Evolutionary conservation across 352 stramenopile genomes (phyloP), one percentile per base, ranked within the genome.

Genomic region (Phytophthora lateralis): DNA sequence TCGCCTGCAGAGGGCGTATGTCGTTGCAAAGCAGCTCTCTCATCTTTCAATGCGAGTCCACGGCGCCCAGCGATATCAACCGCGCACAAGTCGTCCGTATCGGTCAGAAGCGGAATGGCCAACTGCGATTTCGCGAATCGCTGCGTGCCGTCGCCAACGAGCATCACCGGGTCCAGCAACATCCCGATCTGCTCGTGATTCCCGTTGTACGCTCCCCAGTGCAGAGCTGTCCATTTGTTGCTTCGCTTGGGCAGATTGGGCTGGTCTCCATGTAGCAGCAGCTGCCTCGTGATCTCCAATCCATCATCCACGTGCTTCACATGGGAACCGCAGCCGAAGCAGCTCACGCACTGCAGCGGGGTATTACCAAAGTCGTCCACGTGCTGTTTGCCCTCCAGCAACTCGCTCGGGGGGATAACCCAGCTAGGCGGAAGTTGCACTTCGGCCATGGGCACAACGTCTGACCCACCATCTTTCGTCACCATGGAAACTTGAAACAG

Each of bases 351-450:
- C 52, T 92, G 81, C 11, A 94, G 61, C 17, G 82, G 78, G 2
- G 85, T 89, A 55, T 94, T 94, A 21, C 85, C 85, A 66, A 92
- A 94, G 53, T 88, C 65, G 55, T 94, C 85, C 0, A 90, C 63
- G 51, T 91, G 81, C 3, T 56, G 68, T 3, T 42, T 43, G 1
- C 77, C 76, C 9, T 82, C 66, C 1, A 91, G 61, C 7, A 93
- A 55, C 7, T 91, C 82, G 14, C 69, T 69, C 0, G 67, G 38
- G 3, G 74, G 49, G 17, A 91, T 70, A 0, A 62, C 49, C 34
- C 73, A 79, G 11, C 69, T 45, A 0, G 68, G 55, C 10, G 78
- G 67, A 27, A 93, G 79, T 21, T 72, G 75, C 37, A 93, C 66
- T 2, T 59, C 48, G 12, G 78, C 80, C 21, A 82, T 65, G 0